A percentile compares a stretch with the other conserved stretches of the same genome.
Conservation (phyloP, 1,139 yeast species). For the Spathaspora sp. region DNA sequence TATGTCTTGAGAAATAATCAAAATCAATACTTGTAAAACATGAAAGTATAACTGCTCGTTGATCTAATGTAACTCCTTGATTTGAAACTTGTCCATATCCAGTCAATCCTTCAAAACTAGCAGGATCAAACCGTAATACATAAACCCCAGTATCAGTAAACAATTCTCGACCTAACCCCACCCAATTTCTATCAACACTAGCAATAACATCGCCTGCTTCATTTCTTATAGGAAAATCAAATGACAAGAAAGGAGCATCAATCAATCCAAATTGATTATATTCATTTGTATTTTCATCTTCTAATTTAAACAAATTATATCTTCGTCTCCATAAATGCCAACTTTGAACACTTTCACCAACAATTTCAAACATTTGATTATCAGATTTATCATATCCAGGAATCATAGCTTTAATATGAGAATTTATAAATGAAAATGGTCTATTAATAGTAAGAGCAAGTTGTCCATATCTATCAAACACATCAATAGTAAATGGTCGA, state of each 20-base stretch:
- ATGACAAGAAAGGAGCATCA: constrained; percentile 84
- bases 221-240: constrained; percentile 77
- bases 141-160: constrained; percentile 95
- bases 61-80: constrained; percentile 52
- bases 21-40: constrained; percentile 91
- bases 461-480: constrained; percentile 70
- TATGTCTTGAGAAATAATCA: constrained; percentile 91
- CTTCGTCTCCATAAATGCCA: constrained; percentile 95
- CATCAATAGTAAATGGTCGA: constrained; percentile 83
- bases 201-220: constrained; percentile 61
- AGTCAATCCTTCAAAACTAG: constrained; percentile 52
- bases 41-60: constrained; percentile 82
- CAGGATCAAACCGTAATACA: constrained; percentile 78
- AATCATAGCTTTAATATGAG: constrained; percentile 72
- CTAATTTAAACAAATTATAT: constrained; percentile 70
- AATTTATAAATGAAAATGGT: constrained; percentile 85
- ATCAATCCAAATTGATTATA: constrained; percentile 78
- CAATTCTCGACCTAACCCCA: constrained; percentile 87
- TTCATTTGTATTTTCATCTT: constrained; percentile 44
- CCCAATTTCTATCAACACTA: constrained; percentile 90
- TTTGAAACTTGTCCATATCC: constrained; percentile 15
- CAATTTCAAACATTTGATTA: constrained; percentile 42
- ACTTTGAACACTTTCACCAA: constrained; percentile 87
- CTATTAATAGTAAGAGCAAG: constrained; percentile 69
- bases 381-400: constrained; percentile 51